Percentiles rank a stretch among this genome's conserved stretches.
phyloP scores from a whole-genome alignment of 208 protist species.

The Acanthamoeba culbertsoni region DNA sequence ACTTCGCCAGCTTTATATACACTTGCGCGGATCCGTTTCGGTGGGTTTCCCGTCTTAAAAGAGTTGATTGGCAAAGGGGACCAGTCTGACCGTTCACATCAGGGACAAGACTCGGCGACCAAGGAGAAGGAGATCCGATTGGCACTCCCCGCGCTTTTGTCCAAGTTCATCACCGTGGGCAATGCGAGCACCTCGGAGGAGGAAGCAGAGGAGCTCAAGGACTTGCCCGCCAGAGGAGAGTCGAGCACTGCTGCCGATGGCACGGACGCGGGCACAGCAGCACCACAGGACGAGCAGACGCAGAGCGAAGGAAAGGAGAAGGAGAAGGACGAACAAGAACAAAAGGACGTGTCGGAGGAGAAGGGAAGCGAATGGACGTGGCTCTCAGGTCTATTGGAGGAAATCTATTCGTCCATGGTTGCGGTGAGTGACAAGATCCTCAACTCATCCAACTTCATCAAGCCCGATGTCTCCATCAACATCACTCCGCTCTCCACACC shows the following conservation, averaged over 20 bases:
- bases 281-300: neutral
- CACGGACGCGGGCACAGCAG: neutral
- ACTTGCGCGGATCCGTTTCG: neutral
- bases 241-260: neutral
- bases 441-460: slow-evolving; percentile 41
- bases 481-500: neutral
- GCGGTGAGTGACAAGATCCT: slow-evolving; percentile 48
- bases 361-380: slow-evolving; percentile 30
- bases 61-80: too few species aligned
- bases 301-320: neutral
- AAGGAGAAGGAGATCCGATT: slow-evolving; percentile 36
- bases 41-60: too few species aligned
- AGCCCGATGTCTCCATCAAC: slow-evolving; percentile 26
- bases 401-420: neutral
- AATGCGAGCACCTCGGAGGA: neutral
- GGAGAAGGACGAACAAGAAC: slow-evolving; percentile 2
- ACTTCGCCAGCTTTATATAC: neutral
- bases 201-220: slow-evolving; percentile 40
- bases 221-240: neutral
- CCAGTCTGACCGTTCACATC: neutral
- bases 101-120: neutral
- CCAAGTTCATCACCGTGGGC: neutral
- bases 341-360: neutral
- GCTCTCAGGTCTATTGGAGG: neutral
- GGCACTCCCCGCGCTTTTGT: neutral